Evolutionary conservation across 73 alveolate species (phyloP), one percentile per base, ranked within the genome.

Genomic region (Effrenium voratum): DNA sequence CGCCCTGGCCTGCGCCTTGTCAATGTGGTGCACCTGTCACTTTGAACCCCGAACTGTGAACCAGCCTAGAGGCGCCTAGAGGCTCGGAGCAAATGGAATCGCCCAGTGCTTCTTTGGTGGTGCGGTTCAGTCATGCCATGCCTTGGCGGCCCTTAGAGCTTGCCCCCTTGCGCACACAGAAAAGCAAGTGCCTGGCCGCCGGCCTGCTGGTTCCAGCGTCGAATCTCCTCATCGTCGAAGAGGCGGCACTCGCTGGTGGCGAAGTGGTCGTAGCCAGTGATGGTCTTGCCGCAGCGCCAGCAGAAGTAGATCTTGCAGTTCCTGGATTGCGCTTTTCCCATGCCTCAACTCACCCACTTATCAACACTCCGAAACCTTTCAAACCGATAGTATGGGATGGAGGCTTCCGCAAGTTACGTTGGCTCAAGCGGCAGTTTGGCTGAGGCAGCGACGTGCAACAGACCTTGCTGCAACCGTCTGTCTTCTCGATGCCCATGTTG

Each of bases 171-270:
- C n/a, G n/a, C n/a, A n/a, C n/a, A n/a, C n/a, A n/a, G n/a, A n/a
- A n/a, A n/a, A n/a, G 63, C 8, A 16, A 32, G 26, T 32, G 2
- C 73, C 47, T 40, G 26, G 84, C 26, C 45, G 28, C 36, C 59
- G 72, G 59, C 82, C 40, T 70, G 40, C 72, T 87, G 95, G 50
- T 87, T 87, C 95, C 95, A 87, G 28, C 95, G 52, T 15, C 95
- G 95, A 70, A 87, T 87, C 85, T 87, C 95, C 16, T 87, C 95
- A 87, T 87, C 95, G 26, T 87, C 95, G 50, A 87, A 87, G 55
- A 87, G 52, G 10, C 84, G 60, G 73, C 95, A 87, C 46, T 87
- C 95, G 50, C 95, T 87, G 72, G 82, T 87, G 36, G 95, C 84
- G 28, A 87, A 87, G 72, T 87, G 95, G 22, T 87, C 95, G 38